Evolutionary conservation across 2,329 filamentous ascomycete species (phyloP).

Genomic region (Alternaria infectoria): DNA sequence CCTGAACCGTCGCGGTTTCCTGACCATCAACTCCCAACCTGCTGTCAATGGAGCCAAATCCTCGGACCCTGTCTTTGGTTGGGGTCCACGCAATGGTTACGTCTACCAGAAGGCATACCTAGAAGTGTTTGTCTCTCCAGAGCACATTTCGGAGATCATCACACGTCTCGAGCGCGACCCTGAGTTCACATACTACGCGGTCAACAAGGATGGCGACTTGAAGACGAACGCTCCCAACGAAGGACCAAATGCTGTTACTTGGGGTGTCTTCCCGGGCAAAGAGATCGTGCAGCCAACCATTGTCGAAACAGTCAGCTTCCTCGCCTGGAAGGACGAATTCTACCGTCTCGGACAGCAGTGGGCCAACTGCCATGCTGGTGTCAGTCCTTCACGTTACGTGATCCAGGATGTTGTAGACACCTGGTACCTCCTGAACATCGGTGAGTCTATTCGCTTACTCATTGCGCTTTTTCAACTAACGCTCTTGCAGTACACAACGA

Average conservation of each 20-base stretch:
- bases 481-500: constrained; percentile 82
- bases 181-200: constrained; percentile 92
- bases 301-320: constrained; percentile 94
- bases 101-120: constrained; percentile 99
- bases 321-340: constrained; percentile 98
- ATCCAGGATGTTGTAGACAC: constrained; percentile 84
- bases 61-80: constrained; percentile 84
- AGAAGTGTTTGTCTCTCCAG: constrained; percentile 84
- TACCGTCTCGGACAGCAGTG: constrained; percentile 92
- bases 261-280: constrained; percentile 98
- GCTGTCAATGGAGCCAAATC: constrained; percentile 92
- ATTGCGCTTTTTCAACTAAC: neutral
- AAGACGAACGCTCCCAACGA: constrained; percentile 84
- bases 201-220: constrained; percentile 81
- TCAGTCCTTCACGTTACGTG: constrained; percentile 76
- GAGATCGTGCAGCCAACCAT: constrained; percentile 99
- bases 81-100: constrained; percentile 93
- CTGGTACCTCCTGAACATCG: constrained; percentile 96
- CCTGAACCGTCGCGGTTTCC: constrained; percentile 82
- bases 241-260: constrained; percentile 96
- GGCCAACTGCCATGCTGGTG: constrained; percentile 85
- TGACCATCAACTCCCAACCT: constrained; percentile 98
- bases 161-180: constrained; percentile 76
- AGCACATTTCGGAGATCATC: constrained; percentile 78
- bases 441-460: constrained; percentile 57